Evolutionary conservation across 176 grass and related monocot genomes (phyloP), one percentile per base, ranked within the genome.

Genomic region (Aechmea fasciata): DNA sequence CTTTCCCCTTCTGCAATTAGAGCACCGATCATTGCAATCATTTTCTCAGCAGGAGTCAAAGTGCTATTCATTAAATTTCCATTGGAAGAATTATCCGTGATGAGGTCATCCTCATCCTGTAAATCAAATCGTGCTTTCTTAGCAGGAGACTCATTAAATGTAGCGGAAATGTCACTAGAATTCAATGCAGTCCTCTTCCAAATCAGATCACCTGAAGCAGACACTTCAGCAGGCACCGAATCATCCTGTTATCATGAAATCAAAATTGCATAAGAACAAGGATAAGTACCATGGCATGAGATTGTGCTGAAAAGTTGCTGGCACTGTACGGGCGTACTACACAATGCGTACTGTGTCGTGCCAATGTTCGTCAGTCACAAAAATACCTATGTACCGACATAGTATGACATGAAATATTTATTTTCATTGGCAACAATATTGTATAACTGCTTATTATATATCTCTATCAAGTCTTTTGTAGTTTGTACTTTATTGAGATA

Each of bases 21-120:
- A 82, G 95, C 90, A 25, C 95, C 95, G 82, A 99, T 88, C 82
- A 99, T 92, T 65, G 88, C 87, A 59, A 99, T 99, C 95, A 99
- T 94, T 83, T 99, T 91, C 72, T 75, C 87, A 90, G 88, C 95
- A 76, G 90, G 90, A 74, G 95, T 79, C 59, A 84, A 80, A 10
- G 82, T 84, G 22, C 52, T 86, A 69, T 79, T 87, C 71, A 81
- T 71, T 18, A 85, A 69, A 75, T 76, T 24, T 72, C 70, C 63
- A 73, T 85, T 81, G 73, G 85, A 76, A 11, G 73, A 78, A 78
- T 77, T 69, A 83, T 59, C 77, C 67, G 67, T 48, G 75, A 57
- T 75, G 13, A 20, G 26, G 54, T 80, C 77, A 70, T 75, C 71
- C 66, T 81, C 79, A 75, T 54, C 77, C 74, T 80, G 67, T 62